phyloP scores from a whole-genome alignment of 495 filamentous ascomycete species.

The Penicillium parvum region DNA sequence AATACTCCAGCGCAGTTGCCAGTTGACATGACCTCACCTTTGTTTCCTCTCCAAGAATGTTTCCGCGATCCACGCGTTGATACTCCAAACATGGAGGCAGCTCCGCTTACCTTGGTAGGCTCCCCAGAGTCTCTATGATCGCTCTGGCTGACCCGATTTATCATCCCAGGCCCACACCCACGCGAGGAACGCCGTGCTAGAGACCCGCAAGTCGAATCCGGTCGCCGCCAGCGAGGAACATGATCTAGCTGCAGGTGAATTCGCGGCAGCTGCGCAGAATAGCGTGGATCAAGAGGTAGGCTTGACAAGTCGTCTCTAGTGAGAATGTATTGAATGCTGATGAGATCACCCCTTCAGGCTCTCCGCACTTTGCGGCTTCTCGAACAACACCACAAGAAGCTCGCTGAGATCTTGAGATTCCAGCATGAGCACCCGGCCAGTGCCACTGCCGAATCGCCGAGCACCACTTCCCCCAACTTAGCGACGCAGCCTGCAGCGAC shows the following conservation, averaged over 20 bases:
- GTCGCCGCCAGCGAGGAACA: constrained; percentile 81
- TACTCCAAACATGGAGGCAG: constrained; percentile 49
- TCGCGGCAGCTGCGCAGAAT: constrained; percentile 70
- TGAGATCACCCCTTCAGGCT: constrained; percentile 44
- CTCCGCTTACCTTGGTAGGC: constrained; percentile 56
- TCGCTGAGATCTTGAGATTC: constrained; percentile 72
- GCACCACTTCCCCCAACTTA: constrained; percentile 8
- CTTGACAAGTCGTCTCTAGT: neutral
- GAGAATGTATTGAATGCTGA: constrained; percentile 1
- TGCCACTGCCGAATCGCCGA: constrained; percentile 6
- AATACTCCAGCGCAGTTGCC: constrained; percentile 1
- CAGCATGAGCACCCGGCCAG: constrained; percentile 55
- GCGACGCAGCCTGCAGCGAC: constrained; percentile 14
- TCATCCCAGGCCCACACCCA: constrained; percentile 82
- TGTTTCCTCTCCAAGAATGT: constrained; percentile 3
- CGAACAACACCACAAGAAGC: constrained; percentile 76
- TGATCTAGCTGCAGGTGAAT: constrained; percentile 83
- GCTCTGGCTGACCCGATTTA: constrained; percentile 15
- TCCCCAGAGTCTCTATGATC: neutral
- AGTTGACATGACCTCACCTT: constrained; percentile 3
- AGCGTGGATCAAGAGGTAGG: constrained; percentile 71
- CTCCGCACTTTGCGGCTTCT: constrained; percentile 77
- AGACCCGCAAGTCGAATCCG: constrained; percentile 69
- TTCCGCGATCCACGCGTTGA: neutral
- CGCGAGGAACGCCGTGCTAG: constrained; percentile 72